Conservation (phyloP, 108 stramenopile species). For the Parietichytrium sp. region DNA sequence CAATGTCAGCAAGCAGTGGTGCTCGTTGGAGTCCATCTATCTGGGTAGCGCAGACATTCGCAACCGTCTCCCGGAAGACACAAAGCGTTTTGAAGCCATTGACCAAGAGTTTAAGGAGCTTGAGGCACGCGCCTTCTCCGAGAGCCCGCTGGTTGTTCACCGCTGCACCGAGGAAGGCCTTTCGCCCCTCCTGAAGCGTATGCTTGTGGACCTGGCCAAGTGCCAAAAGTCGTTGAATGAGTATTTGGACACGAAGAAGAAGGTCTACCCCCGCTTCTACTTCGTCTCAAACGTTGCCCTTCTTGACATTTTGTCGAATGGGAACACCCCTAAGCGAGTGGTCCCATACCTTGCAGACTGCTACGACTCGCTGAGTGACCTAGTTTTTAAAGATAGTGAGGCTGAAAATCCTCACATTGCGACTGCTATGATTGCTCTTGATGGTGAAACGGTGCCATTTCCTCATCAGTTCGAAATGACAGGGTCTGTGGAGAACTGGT, state of each 20-base stretch:
- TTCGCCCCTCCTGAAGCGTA: constrained; percentile 67
- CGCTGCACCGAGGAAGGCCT: constrained; percentile 78
- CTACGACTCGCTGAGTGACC: constrained; percentile 77
- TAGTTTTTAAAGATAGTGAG: constrained; percentile 67
- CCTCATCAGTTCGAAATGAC: constrained; percentile 72
- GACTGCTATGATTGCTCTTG: constrained; percentile 77
- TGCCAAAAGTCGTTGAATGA: constrained; percentile 87
- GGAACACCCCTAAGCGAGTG: constrained; percentile 81
- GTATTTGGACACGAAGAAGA: constrained; percentile 87
- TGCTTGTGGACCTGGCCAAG: constrained; percentile 77
- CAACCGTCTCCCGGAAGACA: constrained; percentile 81
- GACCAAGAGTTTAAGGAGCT: constrained; percentile 83
- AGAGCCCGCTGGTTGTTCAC: constrained; percentile 67
- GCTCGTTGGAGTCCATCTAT: constrained; percentile 80
- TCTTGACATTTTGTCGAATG: constrained; percentile 84
- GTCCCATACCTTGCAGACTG: constrained; percentile 85
- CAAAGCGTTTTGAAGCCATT: constrained; percentile 83
- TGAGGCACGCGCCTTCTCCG: constrained; percentile 77
- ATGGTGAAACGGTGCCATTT: constrained; percentile 71
- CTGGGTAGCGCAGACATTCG: constrained; percentile 82
- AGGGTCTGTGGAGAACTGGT: constrained; percentile 79
- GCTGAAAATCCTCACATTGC: constrained; percentile 64
- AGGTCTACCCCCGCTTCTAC: constrained; percentile 86
- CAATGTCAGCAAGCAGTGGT: constrained; percentile 73
- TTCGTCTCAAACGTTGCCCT: constrained; percentile 83